These are phyloP conservation scores for Taphrina pruni DNA, from an alignment of 1,139 yeast genomes.

Conservation along the genomic window DNA sequence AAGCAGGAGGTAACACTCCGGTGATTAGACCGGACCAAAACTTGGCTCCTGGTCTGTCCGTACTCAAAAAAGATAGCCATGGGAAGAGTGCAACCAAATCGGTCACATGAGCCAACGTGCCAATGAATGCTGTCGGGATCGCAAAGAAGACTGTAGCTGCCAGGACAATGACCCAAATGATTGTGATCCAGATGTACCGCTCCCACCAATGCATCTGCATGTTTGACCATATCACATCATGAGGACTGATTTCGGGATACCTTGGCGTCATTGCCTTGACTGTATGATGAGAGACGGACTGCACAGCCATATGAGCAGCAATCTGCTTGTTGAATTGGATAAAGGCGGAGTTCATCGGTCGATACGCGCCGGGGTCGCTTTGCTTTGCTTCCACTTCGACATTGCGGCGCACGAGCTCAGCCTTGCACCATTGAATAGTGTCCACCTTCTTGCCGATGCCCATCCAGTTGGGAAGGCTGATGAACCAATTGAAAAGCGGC, in stretches of 20 bases:
- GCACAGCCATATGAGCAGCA: constrained; percentile 86
- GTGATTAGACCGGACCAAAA: constrained; percentile 84
- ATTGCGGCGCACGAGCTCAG: constrained; percentile 70
- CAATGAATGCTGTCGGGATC: constrained; percentile 95
- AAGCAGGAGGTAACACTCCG: constrained; percentile 81
- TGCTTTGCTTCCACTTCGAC: constrained; percentile 57
- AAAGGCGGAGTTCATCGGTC: constrained; percentile 67
- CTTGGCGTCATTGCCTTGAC: constrained; percentile 70
- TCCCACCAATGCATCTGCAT: constrained; percentile 87
- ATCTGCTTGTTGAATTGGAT: constrained; percentile 85
- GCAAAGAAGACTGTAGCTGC: constrained; percentile 82
- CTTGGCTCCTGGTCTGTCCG: constrained; percentile 49
- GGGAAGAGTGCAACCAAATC: constrained; percentile 69
- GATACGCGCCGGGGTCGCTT: constrained; percentile 59
- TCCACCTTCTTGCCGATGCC: constrained; percentile 84
- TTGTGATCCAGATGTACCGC: constrained; percentile 60
- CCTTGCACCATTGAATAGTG: constrained; percentile 73
- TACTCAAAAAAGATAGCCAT: constrained; percentile 70
- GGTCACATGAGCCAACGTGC: constrained; percentile 84
- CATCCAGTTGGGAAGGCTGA: constrained; percentile 48
- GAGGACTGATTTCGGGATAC: constrained; percentile 73
- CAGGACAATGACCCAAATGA: constrained; percentile 63
- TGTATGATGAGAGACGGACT: constrained; percentile 68
- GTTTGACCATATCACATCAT: constrained; percentile 84
- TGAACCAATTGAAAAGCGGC: constrained; percentile 53